Evolutionary conservation across 1,284 basidiomycete genomes (phyloP), one percentile per base, ranked within the genome.

Genomic region (Cutaneotrichosporon arboriforme): DNA sequence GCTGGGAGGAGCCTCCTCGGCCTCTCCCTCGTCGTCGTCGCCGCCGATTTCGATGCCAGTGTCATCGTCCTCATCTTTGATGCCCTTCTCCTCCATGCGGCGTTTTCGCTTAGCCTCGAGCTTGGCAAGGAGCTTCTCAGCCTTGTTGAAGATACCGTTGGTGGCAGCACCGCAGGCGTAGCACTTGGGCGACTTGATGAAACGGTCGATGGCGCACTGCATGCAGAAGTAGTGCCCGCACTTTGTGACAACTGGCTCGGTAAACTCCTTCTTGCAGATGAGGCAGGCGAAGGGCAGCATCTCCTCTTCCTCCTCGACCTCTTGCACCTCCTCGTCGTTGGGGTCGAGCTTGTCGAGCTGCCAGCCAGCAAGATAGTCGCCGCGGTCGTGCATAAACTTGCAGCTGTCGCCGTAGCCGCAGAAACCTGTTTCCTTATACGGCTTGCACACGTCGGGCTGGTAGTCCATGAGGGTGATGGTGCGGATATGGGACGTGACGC

Each of bases 381-480:
- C 79, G 45, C 81, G 74, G 74, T 91, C 88, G 74, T 91, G 88
- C 70, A 91, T 79, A 76, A 92, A 91, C 79, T 97, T 98, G 78
- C 94, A 99, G 8, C 90, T 93, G 75, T 99, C 96, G 26, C 96
- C 96, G 71, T 96, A 99, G 4, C 96, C 96, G 75, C 94, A 99
- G 74, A 91, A 98, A 0, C 96, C 96, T 40, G 94, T 98, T 77
- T 98, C 94, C 83, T 97, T 97, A 77, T 98, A 99, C 75, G 97
- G 93, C 75, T 98, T 99, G 77, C 96, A 99, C 18, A 97, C 90
- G 68, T 97, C 94, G 3, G 96, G 94, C 76, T 98, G 96, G 76
- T 97, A 99, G 78, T 99, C 96, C 46, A 91, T 82, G 52, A 97
- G 85, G 1, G 94, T 97, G 50, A 97, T 92, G 2, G 89, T 93